Base-by-base conservation (phyloP, 352 stramenopile species). In the Pythium folliculosum region DNA sequence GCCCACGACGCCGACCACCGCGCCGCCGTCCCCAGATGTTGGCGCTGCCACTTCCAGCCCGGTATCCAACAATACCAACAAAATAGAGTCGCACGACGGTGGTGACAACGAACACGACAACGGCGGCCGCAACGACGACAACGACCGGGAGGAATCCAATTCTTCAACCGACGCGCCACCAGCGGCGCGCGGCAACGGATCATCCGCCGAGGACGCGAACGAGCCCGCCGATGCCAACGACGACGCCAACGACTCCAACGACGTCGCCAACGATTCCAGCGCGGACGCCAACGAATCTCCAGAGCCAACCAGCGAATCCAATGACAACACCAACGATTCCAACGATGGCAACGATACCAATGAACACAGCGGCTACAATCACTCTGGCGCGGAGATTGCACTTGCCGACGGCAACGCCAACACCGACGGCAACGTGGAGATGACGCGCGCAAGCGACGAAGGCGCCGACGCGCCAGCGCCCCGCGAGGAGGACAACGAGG, bases 351-450 rank as follows among this genome's bases (percentile, higher is more conserved):
- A 32, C 45, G 44, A 60, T 1, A 22, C 54, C 63, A 50, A 65
- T 38, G 62, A 67, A 19, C 13, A 2, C 40, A 47, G 17, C 40
- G 40, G 5, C 2, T 5, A 47, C 61, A 67, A 67, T 67, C 61
- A 67, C 32, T 67, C 61, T 59, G 21, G 27, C 23, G 14, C 37
- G 21, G 45, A 50, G 21, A 54, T 69, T 69, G 63, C 57, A 53
- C 37, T 60, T 67, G 30, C 22, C 25, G 43, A 53, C 50, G 48
- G 14, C n/a, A 63, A 63, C 45, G 32, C 16, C 43, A 50, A 44
- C 54, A 16, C 27, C 5, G 50, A 50, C 0, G 40, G 50, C n/a
- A 40, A 35, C 21, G 23, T 25, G 19, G 43, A 27, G 48, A 48
- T 17, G 12, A 56, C 23, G 19, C n/a, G 21, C 23, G 49, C n/a